Conservation (phyloP, 2,329 filamentous ascomycete genomes). For the Hysterium pulicare region DNA sequence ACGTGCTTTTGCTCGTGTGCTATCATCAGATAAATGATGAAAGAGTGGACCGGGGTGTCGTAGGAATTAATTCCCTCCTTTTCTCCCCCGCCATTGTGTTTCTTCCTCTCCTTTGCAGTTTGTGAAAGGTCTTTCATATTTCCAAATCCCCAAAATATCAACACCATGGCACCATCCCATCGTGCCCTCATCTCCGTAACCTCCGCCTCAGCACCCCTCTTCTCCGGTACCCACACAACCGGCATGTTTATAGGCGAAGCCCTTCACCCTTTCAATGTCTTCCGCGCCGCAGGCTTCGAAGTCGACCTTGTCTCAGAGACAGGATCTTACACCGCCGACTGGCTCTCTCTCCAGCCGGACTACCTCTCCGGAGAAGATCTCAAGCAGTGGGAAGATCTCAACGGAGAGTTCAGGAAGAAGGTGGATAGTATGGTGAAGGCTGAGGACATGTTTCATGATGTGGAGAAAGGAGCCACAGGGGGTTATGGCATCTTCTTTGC, state of each 20-base stretch:
- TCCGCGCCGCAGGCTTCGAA: slow-evolving; percentile 45
- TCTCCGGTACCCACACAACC: slow-evolving; percentile 38
- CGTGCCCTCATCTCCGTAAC: slow-evolving; percentile 45
- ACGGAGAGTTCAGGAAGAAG: slow-evolving; percentile 45
- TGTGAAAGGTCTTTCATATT: no score
- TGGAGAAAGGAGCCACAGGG: no score
- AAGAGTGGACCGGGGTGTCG: no score
- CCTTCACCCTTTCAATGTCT: slow-evolving; percentile 48
- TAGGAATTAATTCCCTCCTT: no score
- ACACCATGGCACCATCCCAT: slow-evolving; percentile 37
- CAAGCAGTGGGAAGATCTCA: slow-evolving; percentile 38
- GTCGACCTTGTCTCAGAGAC: slow-evolving; percentile 49
- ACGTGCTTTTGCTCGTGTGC: no score
- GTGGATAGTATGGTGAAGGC: slow-evolving; percentile 43
- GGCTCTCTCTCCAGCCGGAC: slow-evolving; percentile 43
- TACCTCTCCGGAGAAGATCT: slow-evolving; percentile 42
- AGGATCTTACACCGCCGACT: slow-evolving; percentile 44
- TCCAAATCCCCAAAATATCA: no score
- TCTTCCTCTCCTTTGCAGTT: no score
- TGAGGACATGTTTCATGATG: slow-evolving; percentile 32
- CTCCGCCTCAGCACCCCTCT: slow-evolving; percentile 40
- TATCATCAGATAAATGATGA: no score
- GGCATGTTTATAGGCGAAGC: slow-evolving; percentile 49
- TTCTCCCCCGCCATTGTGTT: no score
- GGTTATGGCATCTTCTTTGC: slow-evolving; percentile 43